Evolutionary conservation across 768 basidiomycete species (phyloP).

Genomic region (Russula dissimulans): DNA sequence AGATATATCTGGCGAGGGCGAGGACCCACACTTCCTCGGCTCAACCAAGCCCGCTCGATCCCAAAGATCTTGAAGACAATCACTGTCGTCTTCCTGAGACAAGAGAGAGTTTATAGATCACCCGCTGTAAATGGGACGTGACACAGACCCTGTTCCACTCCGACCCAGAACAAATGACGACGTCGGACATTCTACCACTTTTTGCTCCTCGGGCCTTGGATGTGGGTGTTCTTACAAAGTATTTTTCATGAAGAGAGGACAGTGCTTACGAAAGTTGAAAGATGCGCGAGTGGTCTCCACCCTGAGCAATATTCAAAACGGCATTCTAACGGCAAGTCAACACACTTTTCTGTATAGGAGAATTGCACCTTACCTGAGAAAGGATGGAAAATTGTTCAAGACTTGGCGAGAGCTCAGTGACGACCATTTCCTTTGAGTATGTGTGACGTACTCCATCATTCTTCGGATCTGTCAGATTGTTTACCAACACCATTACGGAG

Average conservation of each 20-base stretch:
- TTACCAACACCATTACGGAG: background rate
- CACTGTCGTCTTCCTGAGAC: constrained; percentile 58
- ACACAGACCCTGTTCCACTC: constrained; percentile 60
- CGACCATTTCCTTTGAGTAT: background rate
- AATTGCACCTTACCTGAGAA: constrained; percentile 5
- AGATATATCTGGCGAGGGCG: constrained; percentile 64
- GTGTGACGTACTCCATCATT: constrained; percentile 7
- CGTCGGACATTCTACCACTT: constrained; percentile 9
- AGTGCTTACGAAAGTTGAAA: constrained; percentile 15
- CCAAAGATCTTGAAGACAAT: constrained; percentile 72
- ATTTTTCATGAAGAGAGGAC: background rate
- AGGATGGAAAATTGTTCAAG: constrained; percentile 13
- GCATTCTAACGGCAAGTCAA: background rate
- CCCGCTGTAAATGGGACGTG: background rate
- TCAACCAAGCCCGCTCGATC: constrained; percentile 47
- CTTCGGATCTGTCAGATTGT: background rate
- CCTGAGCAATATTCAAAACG: constrained; percentile 9
- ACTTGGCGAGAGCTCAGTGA: background rate
- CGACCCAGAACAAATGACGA: constrained; percentile 30
- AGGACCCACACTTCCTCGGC: constrained; percentile 27
- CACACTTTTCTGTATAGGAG: background rate
- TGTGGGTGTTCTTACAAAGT: background rate
- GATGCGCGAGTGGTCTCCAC: constrained; percentile 7
- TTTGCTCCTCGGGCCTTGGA: constrained; percentile 10
- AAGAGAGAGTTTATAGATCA: background rate